phyloP scores from a whole-genome alignment of 495 filamentous ascomycete genomes.

The Choiromyces venosus region DNA sequence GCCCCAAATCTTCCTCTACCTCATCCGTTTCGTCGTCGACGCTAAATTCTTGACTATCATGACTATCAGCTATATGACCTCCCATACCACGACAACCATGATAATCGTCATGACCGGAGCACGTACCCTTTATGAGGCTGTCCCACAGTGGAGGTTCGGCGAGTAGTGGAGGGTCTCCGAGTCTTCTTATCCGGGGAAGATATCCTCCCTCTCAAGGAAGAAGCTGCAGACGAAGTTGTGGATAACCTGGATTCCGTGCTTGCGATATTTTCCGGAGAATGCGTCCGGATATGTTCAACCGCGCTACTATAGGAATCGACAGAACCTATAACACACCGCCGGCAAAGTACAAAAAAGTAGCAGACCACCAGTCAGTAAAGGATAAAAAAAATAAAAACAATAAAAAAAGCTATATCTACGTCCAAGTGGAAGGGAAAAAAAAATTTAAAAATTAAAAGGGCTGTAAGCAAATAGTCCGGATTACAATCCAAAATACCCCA shows the following conservation, averaged over 20 bases:
- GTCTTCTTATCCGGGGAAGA: conserved; percentile 32
- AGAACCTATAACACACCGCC: conserved; percentile 28
- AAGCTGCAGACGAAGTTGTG: conserved; percentile 32
- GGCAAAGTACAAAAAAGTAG: conserved; percentile 14
- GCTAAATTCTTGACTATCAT: conserved; percentile 66
- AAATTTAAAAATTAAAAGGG: neutral
- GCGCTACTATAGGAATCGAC: conserved; percentile 38
- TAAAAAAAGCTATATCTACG: conserved; percentile 16
- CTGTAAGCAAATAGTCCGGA: neutral
- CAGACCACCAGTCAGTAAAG: conserved; percentile 25
- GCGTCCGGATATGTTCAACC: conserved; percentile 18
- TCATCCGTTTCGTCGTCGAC: conserved; percentile 86
- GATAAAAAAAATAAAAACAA: conserved; percentile 19
- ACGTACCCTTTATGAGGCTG: conserved; percentile 41
- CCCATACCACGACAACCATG: conserved; percentile 17
- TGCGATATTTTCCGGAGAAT: conserved; percentile 20
- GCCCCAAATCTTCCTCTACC: conserved; percentile 57
- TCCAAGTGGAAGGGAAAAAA: conserved; percentile 5
- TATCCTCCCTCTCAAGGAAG: conserved; percentile 24
- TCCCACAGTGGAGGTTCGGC: conserved; percentile 33
- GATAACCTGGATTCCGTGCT: conserved; percentile 28
- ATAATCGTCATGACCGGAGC: conserved; percentile 13
- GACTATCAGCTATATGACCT: conserved; percentile 24
- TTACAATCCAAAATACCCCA: neutral
- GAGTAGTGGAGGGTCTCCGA: conserved; percentile 33